Evolutionary conservation across 192 early-diverging fungal genomes (phyloP), one percentile per base, ranked within the genome.

Genomic region (Spizellomyces sp.): DNA sequence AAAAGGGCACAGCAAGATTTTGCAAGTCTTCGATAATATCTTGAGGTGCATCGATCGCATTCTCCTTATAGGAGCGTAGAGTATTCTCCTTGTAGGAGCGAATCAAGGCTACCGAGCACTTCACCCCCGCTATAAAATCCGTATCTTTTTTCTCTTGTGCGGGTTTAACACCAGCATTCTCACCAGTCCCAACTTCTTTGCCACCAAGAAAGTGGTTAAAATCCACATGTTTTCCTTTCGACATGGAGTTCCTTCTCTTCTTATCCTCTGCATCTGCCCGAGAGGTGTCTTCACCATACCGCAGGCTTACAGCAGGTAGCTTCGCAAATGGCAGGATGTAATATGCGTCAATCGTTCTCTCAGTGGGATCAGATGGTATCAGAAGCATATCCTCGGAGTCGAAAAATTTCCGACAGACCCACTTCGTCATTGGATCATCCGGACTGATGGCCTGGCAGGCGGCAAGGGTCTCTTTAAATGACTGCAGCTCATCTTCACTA

Each of bases 301-400:
- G 66, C 2, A 67, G 54, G 15, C n/a, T 21, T 4, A 60, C 41
- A 19, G 1, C 15, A 0, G 47, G 50, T 9, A 58, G 47, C 9
- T 22, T 68, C 43, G 66, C 54, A 58, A 62, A 68, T 14, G 48
- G 54, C 8, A 58, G 14, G 19, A 68, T 14, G 19, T 15, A 54
- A 21, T 68, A 68, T 14, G 45, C 55, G 42, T 68, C 66, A 60
- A n/a, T 59, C 9, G 66, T 68, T 22, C 66, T 27, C 42, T 68
- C 66, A 15, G 66, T 68, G 44, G 64, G 45, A 14, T 65, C 17
- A n/a, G 50, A 19, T 0, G 17, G 50, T 4, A 54, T n/a, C 12
- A 12, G 17, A 54, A 12, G 50, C 50, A 54, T 12, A n/a, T 19
- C 14, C 50, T 54, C 14, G 50, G 17, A 0, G 17, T 12, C 12